Conservation (phyloP, 116 monocot genomes). For the Zostera marina region DNA sequence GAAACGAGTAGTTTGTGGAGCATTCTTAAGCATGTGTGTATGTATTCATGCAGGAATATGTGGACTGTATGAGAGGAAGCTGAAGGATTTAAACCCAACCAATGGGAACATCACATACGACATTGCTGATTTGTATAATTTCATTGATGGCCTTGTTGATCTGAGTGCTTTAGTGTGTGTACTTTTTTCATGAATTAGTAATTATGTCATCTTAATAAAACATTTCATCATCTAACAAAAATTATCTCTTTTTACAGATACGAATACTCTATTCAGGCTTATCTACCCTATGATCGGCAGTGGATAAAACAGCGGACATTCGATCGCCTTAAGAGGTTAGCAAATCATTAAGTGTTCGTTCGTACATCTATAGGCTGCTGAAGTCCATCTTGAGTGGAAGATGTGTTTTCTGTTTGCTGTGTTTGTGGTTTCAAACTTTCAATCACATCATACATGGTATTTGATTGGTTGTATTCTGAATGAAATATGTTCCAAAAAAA, state of each 20-base stretch:
- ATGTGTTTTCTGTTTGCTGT: not conserved
- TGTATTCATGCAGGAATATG: constrained; percentile 46
- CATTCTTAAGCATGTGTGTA: not conserved
- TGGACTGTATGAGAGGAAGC: constrained; percentile 68
- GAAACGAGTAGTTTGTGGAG: not conserved
- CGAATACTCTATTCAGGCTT: constrained; percentile 60
- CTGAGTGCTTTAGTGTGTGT: constrained; percentile 66
- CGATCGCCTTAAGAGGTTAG: constrained; percentile 52
- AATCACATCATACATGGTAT: too few relatives aligned
- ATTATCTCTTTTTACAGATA: constrained; percentile 33
- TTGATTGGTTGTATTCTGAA: too few relatives aligned
- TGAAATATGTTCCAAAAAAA: too few relatives aligned
- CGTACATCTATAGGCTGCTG: not conserved
- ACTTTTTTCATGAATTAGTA: constrained; percentile 1
- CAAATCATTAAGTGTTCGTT: constrained; percentile 8
- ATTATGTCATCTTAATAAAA: not conserved
- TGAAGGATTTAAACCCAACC: constrained; percentile 67
- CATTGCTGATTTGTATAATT: constrained; percentile 65
- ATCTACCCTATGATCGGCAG: constrained; percentile 62
- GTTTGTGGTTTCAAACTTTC: too few relatives aligned
- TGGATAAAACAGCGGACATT: constrained; percentile 70
- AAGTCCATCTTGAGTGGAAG: not conserved
- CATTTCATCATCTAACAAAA: not conserved
- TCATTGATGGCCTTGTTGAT: constrained; percentile 56
- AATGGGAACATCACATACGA: constrained; percentile 59